These are phyloP conservation scores for Sporopachydermia cereana DNA, from an alignment of 1,139 yeast species.

Conservation along the genomic window DNA sequence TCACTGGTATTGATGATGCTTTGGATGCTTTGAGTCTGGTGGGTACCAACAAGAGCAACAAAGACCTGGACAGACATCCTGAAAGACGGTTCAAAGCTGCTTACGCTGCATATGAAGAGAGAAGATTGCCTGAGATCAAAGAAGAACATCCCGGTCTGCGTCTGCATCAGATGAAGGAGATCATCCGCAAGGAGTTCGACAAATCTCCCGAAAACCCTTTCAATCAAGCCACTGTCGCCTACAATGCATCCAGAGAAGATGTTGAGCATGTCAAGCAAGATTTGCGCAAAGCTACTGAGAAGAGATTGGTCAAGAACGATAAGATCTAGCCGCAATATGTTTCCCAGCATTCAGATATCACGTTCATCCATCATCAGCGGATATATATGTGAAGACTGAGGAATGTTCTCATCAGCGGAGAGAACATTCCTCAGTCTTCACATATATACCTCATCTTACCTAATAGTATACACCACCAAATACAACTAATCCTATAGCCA, in stretches of 20 bases:
- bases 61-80: slow-evolving; percentile 75
- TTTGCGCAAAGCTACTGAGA: slow-evolving; percentile 31
- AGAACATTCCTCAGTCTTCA: no score
- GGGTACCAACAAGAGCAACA: slow-evolving; percentile 36
- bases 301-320: slow-evolving; percentile 14
- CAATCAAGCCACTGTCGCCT: slow-evolving; percentile 60
- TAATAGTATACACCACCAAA: no score
- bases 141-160: slow-evolving; percentile 75
- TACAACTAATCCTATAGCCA: no score
- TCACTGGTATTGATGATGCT: slow-evolving; percentile 69
- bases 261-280: slow-evolving; percentile 37
- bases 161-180: slow-evolving; percentile 64
- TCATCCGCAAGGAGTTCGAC: slow-evolving; percentile 70
- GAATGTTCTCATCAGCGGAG: no score
- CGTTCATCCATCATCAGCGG: no score
- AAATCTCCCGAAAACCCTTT: slow-evolving; percentile 75
- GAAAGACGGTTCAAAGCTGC: slow-evolving; percentile 87
- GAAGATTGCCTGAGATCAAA: slow-evolving; percentile 60
- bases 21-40: slow-evolving; percentile 61
- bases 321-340: background rate
- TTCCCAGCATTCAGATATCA: no score
- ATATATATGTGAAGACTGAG: no score
- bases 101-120: slow-evolving; percentile 56
- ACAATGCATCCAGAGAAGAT: slow-evolving; percentile 52
- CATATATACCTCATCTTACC: no score